phyloP scores from a whole-genome alignment of 805 yeast genomes.

The Myxozyma mucilagina region DNA sequence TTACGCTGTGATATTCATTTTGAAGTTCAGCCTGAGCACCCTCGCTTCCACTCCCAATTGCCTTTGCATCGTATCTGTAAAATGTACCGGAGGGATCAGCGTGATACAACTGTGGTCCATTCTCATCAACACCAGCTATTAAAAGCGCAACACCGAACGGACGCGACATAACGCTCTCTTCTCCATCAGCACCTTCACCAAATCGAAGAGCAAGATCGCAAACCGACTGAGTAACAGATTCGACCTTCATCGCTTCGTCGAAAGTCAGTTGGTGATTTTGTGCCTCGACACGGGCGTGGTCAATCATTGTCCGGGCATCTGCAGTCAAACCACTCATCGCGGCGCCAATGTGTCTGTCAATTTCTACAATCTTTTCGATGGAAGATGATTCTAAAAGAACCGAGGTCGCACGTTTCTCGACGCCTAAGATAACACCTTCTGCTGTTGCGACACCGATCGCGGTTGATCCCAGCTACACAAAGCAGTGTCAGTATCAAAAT shows the following conservation, averaged over 20 bases:
- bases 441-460: constrained; percentile 96
- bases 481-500: background rate
- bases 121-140: constrained; percentile 93
- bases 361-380: constrained; percentile 93
- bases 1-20: constrained; percentile 82
- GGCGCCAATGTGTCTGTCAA: constrained; percentile 92
- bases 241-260: constrained; percentile 90
- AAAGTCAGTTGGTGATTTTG: constrained; percentile 81
- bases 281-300: constrained; percentile 86
- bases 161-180: constrained; percentile 92
- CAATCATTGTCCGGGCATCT: constrained; percentile 97
- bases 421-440: constrained; percentile 94
- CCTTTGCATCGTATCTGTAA: constrained; percentile 96
- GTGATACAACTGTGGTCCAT: constrained; percentile 89
- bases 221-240: constrained; percentile 91
- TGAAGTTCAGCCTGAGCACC: constrained; percentile 98
- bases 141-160: constrained; percentile 98
- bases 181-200: constrained; percentile 97
- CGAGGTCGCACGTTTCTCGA: constrained; percentile 95
- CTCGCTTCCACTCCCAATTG: constrained; percentile 98
- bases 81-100: constrained; percentile 99
- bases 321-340: constrained; percentile 99
- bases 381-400: constrained; percentile 86
- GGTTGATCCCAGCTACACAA: constrained; percentile 72
- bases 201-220: constrained; percentile 95